Evolutionary conservation across 768 basidiomycete genomes (phyloP).

Genomic region (Rhodotorula kratochvilovae): DNA sequence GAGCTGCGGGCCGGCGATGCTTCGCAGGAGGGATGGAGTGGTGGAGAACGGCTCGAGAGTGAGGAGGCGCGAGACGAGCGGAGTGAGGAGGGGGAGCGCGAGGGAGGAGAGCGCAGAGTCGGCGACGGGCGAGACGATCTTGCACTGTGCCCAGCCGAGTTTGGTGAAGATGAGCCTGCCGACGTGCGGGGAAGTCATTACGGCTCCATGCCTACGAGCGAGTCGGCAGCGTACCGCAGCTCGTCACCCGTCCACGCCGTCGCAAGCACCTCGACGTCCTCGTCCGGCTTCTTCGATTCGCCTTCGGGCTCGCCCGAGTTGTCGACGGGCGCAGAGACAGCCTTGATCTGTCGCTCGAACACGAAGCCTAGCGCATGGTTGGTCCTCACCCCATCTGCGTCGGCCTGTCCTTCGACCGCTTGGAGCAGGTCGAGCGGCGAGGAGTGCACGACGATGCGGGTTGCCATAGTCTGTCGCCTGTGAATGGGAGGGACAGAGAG

Average conservation of each 20-base stretch:
- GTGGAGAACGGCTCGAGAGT: slow-evolving; percentile 2
- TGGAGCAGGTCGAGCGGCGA: slow-evolving; percentile 1
- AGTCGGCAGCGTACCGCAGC: background rate
- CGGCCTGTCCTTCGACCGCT: background rate
- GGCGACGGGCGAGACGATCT: slow-evolving; percentile 3
- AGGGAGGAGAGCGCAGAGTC: background rate
- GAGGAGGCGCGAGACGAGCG: slow-evolving; percentile 15
- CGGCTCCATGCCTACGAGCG: background rate
- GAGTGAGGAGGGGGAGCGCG: slow-evolving; percentile 5
- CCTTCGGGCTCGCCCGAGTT: background rate
- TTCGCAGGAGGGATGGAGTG: slow-evolving; percentile 6
- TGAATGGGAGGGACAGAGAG: too few relatives aligned
- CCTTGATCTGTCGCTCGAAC: background rate
- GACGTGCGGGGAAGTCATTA: too few relatives aligned
- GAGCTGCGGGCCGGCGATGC: background rate
- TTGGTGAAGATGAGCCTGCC: slow-evolving; percentile 26
- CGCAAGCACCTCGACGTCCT: background rate
- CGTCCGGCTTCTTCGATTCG: background rate
- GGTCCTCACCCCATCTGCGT: background rate
- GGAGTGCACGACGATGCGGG: slow-evolving; percentile 1
- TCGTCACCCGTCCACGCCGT: slow-evolving; percentile 1
- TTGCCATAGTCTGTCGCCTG: background rate
- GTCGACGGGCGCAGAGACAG: background rate
- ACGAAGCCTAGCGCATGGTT: background rate
- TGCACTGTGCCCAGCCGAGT: slow-evolving; percentile 5